A percentile compares a stretch with the other conserved stretches of the same genome.
These are phyloP conservation scores for Dunaliella sp. DNA, from an alignment of 139 green algal genomes.

Conservation along the genomic window DNA sequence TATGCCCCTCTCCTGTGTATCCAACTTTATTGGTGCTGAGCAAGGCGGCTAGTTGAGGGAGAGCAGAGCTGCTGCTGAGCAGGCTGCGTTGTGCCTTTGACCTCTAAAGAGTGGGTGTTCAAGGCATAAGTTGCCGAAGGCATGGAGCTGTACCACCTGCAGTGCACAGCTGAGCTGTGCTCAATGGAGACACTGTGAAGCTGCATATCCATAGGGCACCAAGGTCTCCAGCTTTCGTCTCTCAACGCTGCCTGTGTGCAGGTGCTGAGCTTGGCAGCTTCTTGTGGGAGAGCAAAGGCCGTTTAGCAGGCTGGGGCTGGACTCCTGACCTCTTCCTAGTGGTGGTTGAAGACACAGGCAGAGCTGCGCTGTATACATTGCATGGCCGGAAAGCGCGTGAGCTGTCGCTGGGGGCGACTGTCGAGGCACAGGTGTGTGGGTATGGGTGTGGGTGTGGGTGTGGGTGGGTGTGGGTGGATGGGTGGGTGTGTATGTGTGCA, in stretches of 20 bases:
- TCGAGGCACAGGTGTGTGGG: background rate
- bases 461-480: too few relatives aligned
- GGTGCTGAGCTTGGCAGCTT: constrained; percentile 49
- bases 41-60: too few relatives aligned
- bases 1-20: too few relatives aligned
- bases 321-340: constrained; percentile 65
- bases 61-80: too few relatives aligned
- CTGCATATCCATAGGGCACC: background rate
- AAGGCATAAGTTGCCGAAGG: background rate
- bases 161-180: background rate
- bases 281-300: constrained; percentile 63
- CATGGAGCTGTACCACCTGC: background rate
- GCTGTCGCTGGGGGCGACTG: background rate
- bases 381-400: background rate
- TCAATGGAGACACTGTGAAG: background rate
- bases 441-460: too few relatives aligned
- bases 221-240: background rate
- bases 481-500: too few relatives aligned
- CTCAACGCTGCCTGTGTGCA: background rate
- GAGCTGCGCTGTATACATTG: background rate
- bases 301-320: constrained; percentile 75
- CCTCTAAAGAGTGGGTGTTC: background rate
- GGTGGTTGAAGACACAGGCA: constrained; percentile 16
- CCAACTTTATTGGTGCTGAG: too few relatives aligned
- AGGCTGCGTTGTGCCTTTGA: background rate